Evolutionary conservation across 1,284 basidiomycete genomes (phyloP).

Genomic region (Leucocoprinus gongylophorus): DNA sequence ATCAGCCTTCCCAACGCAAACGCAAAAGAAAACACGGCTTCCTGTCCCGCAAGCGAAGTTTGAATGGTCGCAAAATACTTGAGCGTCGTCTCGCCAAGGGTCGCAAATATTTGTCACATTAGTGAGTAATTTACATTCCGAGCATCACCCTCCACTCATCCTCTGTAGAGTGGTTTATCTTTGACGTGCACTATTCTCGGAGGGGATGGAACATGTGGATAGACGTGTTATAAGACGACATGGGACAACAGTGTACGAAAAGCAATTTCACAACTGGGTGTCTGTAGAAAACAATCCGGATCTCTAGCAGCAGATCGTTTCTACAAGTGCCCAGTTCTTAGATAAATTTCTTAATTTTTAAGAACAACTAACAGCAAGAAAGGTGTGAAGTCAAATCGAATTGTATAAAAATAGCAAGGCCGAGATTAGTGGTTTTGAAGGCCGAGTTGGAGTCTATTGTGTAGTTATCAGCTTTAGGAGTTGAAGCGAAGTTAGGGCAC

Average conservation of each 20-base stretch:
- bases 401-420: slow-evolving; percentile 61
- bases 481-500: neutral
- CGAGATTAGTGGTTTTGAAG: slow-evolving; percentile 58
- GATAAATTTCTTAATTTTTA: no score
- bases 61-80: slow-evolving; percentile 61
- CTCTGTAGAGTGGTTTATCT: neutral
- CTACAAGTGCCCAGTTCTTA: no score
- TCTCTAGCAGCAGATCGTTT: no score
- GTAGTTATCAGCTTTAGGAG: neutral
- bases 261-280: neutral
- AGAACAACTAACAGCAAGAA: no score
- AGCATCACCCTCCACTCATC: neutral
- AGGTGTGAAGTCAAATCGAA: slow-evolving; percentile 58
- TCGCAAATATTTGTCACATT: slow-evolving; percentile 45
- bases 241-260: neutral
- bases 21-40: slow-evolving; percentile 88
- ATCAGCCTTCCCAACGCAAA: slow-evolving; percentile 84
- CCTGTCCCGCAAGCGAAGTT: slow-evolving; percentile 58
- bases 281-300: neutral
- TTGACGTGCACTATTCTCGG: neutral
- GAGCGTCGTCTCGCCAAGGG: slow-evolving; percentile 50
- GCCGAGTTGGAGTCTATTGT: neutral
- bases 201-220: neutral
- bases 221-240: no score
- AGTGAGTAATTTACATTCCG: slow-evolving; percentile 4